Percentiles rank a stretch among this genome's conserved stretches.
phyloP scores from a whole-genome alignment of 2,329 filamentous ascomycete species.

The Pyricularia grisea region DNA sequence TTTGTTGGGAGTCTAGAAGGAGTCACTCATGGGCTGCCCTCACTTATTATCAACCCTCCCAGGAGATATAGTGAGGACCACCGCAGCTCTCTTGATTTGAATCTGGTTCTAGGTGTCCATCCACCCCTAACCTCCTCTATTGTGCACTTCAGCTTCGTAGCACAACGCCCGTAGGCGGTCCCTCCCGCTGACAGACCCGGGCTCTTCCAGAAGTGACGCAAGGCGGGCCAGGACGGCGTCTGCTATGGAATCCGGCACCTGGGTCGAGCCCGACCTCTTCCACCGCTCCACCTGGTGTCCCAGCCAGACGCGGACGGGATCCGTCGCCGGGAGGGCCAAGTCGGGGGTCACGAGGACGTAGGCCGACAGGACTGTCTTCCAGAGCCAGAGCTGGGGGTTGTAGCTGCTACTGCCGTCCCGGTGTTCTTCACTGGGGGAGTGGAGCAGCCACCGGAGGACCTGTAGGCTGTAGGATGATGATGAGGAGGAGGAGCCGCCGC shows the following conservation, averaged over 20 bases:
- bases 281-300: background rate
- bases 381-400: background rate
- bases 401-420: too few species aligned
- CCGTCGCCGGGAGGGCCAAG: background rate
- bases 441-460: background rate
- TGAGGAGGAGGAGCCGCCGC: background rate
- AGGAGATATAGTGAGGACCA: background rate
- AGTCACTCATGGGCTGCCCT: background rate
- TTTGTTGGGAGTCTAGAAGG: background rate
- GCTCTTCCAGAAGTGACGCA: background rate
- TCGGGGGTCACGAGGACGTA: background rate
- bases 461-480: background rate
- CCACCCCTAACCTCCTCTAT: background rate
- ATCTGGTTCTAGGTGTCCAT: background rate
- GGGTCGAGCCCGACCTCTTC: background rate
- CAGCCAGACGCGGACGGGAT: background rate
- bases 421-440: background rate
- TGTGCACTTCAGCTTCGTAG: background rate
- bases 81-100: background rate
- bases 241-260: background rate
- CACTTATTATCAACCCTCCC: background rate
- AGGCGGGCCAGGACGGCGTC: background rate
- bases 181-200: background rate
- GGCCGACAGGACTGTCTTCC: background rate
- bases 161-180: background rate